Evolutionary conservation across 2,329 filamentous ascomycete genomes (phyloP), one percentile per base, ranked within the genome.

Genomic region (Monosporascus sp.): DNA sequence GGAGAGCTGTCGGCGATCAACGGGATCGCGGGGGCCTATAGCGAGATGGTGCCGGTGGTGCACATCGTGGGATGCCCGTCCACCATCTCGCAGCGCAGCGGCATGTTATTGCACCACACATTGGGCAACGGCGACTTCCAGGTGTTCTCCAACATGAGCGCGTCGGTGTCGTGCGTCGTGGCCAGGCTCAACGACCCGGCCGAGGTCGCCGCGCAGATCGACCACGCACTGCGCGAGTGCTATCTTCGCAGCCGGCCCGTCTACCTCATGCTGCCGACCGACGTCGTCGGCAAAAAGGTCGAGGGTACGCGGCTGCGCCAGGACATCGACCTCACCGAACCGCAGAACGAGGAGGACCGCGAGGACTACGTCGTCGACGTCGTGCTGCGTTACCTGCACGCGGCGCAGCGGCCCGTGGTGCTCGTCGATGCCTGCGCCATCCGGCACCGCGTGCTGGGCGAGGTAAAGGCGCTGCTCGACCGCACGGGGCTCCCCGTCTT

Each of bases 361-460:
- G 90, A 95, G 69, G 79, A 90, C 57, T 91, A 92, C 55, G 88
- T 93, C n/a, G 88, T 95, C 9, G 83, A 89, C 38, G 84, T 90
- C 17, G 80, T 95, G 11, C 73, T 92, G 53, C 85, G 85, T 67
- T 86, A 85, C 62, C 80, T 96, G 27, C 80, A 86, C 50, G 80
- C 77, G 0, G 89, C 90, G 11, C 84, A 88, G 69, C 83, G 82
- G 52, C 90, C 91, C 3, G 75, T 94, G 39, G 82, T 96, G 38
- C 75, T 96, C 6, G 84, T 95, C 6, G 91, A 96, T 68, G 89
- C 88, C 36, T 94, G 90, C 63, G 87, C 89, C 11, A 84, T 91
- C 58, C 84, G 90, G 36, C 88, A 94, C 65, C 79, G 85, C 42
- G 86, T 88, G 17, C 70, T 92, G 1, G 70, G 82, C 1, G 89